phyloP scores from a whole-genome alignment of 73 alveolate genomes.

The Symbiodinium natans region DNA sequence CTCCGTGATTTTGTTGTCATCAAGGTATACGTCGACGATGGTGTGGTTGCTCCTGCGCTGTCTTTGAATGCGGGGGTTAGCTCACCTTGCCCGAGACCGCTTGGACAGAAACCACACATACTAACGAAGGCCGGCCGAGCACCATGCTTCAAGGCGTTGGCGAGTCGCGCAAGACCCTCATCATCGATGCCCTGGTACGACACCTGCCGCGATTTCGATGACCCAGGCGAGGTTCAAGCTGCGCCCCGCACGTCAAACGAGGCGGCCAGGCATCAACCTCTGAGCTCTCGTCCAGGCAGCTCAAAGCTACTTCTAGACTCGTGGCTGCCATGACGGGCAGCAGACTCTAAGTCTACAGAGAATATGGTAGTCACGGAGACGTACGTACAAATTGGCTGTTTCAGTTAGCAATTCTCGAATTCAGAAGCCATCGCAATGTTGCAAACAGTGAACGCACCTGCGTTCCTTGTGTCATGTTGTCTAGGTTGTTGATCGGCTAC shows the following conservation, averaged over 20 bases:
- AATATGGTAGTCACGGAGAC: too few species aligned
- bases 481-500: too few species aligned
- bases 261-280: neutral
- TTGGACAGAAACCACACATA: too few species aligned
- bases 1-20: conserved; percentile 7
- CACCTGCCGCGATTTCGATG: neutral
- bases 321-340: neutral
- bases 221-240: too few species aligned
- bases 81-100: too few species aligned
- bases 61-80: too few species aligned
- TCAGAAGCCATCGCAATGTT: too few species aligned
- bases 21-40: neutral
- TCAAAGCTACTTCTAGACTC: neutral
- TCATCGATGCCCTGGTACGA: neutral
- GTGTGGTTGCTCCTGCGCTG: neutral
- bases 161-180: neutral
- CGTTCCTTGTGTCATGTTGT: too few species aligned
- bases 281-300: neutral
- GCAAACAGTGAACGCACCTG: too few species aligned
- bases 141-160: neutral
- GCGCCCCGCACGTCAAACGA: neutral
- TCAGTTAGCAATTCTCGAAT: too few species aligned
- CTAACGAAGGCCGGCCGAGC: neutral
- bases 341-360: too few species aligned
- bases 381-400: too few species aligned